Evolutionary conservation across 192 early-diverging fungal genomes (phyloP), one percentile per base, ranked within the genome.

Genomic region (Geranomyces michiganensis): DNA sequence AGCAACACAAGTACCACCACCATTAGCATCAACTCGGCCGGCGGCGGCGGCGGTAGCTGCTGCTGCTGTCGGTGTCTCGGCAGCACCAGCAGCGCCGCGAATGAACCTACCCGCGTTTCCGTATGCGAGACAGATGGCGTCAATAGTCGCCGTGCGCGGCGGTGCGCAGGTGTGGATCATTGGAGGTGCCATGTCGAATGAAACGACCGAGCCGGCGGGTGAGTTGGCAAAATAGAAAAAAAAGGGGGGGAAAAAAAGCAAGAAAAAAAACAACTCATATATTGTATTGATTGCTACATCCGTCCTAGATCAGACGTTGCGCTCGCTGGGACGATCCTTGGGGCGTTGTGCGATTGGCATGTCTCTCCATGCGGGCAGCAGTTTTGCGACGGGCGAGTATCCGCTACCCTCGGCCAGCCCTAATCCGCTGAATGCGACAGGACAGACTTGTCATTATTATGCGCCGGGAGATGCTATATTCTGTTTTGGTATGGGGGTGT

Each of bases 101-200:
- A 53, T 53, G 7, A 53, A 53, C 51, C 51, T 53, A 7, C 51
- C 51, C 7, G 51, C 51, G 24, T 15, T 53, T 53, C 51, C 51
- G 6, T 53, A 53, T 53, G 51, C 51, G 51, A n/a, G 15, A n/a
- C 51, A 24, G n/a, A 53, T 53, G 51, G 51, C 51, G n/a, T 53
- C 51, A 17, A 7, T 17, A 7, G 51, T 53, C 4, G n/a, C 24
- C 6, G 51, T 53, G 6, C 51, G 51, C 51, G 46, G 46, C 10
- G 36, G 36, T 41, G 19, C 51, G 3, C 19, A 24, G 51, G 19
- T 53, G 51, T 53, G 51, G 51, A 53, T 53, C 3, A 26, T 53
- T 15, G 51, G 51, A 53, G 51, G 51, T 7, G 51, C 51, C 7
- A 24, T 53, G 24, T 9, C 51, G 7, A 53, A n/a, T 15, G 51